A percentile compares a stretch with the other conserved stretches of the same genome.
Conservation (phyloP, 129 eudicot genomes). For the Pulicaria dysenterica region DNA sequence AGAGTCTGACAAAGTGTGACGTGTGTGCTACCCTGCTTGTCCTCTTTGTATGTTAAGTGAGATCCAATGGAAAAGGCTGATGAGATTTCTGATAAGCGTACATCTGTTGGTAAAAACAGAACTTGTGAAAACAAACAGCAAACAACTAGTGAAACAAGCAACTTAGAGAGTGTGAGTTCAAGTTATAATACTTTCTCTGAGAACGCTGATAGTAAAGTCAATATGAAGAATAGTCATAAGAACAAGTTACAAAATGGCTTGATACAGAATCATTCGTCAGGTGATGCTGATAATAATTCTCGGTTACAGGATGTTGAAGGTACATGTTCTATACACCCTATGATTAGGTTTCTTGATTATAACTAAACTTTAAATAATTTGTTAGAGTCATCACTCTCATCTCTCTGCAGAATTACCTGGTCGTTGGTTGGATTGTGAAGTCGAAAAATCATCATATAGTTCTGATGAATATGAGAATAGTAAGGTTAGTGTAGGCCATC, state of each 20-base stretch:
- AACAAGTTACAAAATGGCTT: slow-evolving; percentile 44
- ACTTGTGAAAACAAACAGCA: slow-evolving; percentile 37
- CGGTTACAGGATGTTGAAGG: slow-evolving; percentile 13
- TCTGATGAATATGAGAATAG: slow-evolving; percentile 31
- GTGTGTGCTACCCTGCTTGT: slow-evolving; percentile 56
- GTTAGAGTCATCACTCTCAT: slow-evolving; percentile 29
- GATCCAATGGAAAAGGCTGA: slow-evolving; percentile 53
- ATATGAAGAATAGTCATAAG: slow-evolving; percentile 23
- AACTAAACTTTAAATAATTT: slow-evolving; percentile 3
- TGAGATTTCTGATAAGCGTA: slow-evolving; percentile 45
- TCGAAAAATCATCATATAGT: slow-evolving; percentile 19
- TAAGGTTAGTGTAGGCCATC: slow-evolving; percentile 29
- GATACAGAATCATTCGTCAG: neutral
- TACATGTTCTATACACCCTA: slow-evolving; percentile 13
- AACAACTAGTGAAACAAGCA: slow-evolving; percentile 46
- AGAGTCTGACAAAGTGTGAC: slow-evolving; percentile 44
- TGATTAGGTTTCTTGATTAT: neutral
- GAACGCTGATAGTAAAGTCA: slow-evolving; percentile 50
- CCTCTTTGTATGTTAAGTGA: slow-evolving; percentile 48
- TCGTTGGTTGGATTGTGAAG: slow-evolving; percentile 12
- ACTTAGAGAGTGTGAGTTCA: slow-evolving; percentile 40
- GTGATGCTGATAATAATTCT: slow-evolving; percentile 30
- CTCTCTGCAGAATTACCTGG: neutral
- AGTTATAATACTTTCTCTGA: slow-evolving; percentile 43
- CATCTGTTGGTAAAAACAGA: slow-evolving; percentile 29